phyloP scores from a whole-genome alignment of 345 rosid genomes.

The Lepidium aucheri region DNA sequence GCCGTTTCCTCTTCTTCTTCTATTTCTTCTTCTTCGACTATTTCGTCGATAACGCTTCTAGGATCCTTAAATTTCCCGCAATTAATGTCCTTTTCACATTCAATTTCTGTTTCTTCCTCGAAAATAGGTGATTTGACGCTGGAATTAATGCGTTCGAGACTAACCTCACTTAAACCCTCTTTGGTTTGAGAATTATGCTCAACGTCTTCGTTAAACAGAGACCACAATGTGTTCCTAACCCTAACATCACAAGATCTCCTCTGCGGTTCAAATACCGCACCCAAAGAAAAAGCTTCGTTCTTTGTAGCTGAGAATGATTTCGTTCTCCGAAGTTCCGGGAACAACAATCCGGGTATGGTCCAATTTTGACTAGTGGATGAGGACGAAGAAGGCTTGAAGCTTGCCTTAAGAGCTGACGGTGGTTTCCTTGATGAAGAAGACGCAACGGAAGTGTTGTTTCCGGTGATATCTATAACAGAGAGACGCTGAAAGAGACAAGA shows the following conservation, averaged over 20 bases:
- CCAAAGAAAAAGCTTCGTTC: conserved; percentile 71
- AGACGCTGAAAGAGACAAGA: conserved; percentile 98
- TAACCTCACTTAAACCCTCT: conserved; percentile 29
- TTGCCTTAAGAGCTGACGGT: conserved; percentile 47
- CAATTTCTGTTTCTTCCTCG: conserved; percentile 35
- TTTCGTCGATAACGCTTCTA: conserved; percentile 22
- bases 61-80: conserved; percentile 36
- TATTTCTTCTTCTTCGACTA: conserved; percentile 24
- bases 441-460: conserved; percentile 17
- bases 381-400: conserved; percentile 35
- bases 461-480: conserved; percentile 43
- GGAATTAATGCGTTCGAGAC: conserved; percentile 32
- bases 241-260: conserved; percentile 94
- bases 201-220: conserved; percentile 65
- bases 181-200: conserved; percentile 34
- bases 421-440: conserved; percentile 49
- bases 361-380: conserved; percentile 16
- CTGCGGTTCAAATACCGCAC: conserved; percentile 84
- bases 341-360: conserved; percentile 22
- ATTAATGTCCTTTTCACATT: conserved; percentile 27
- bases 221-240: conserved; percentile 73
- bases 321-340: conserved; percentile 87
- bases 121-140: conserved; percentile 34
- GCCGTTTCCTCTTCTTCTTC: conserved; percentile 35
- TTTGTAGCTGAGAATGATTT: conserved; percentile 91